Conservation (phyloP, 176 grass and related monocot species). For the bread wheat (Triticum aestivum) region DNA sequence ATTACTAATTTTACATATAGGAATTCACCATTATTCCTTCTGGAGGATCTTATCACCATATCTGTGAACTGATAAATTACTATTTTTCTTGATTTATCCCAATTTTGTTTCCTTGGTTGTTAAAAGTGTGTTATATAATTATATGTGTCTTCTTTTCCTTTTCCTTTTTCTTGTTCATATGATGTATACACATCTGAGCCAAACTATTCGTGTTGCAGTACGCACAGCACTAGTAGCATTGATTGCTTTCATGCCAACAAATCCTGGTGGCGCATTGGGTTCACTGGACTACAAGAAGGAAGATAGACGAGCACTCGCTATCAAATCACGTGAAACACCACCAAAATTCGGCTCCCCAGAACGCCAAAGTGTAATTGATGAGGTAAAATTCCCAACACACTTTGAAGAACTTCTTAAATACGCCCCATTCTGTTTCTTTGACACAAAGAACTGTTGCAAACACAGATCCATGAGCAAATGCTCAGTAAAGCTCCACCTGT, state of each 20-base stretch:
- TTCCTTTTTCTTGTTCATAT: neutral
- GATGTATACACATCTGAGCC: neutral
- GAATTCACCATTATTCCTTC: neutral
- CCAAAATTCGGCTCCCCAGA: conserved; percentile 83
- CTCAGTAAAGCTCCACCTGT: conserved; percentile 72
- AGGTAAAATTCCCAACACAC: conserved; percentile 43
- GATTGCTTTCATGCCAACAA: conserved; percentile 98
- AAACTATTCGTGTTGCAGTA: conserved; percentile 48
- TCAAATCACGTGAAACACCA: conserved; percentile 74
- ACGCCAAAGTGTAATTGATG: conserved; percentile 90
- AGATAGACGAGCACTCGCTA: conserved; percentile 64
- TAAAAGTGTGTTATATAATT: neutral
- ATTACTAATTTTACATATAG: neutral
- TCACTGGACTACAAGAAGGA: conserved; percentile 96
- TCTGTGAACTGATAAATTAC: neutral
- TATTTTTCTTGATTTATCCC: neutral
- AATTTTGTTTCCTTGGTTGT: neutral
- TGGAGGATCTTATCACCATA: neutral
- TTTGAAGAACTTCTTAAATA: conserved; percentile 1
- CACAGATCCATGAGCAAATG: conserved; percentile 92
- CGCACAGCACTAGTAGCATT: conserved; percentile 92
- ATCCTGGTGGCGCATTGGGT: conserved; percentile 87
- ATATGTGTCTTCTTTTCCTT: neutral
- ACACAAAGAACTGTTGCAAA: conserved; percentile 18
- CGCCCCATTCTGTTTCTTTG: conserved; percentile 23